These are phyloP conservation scores for Inonotus obliquus DNA, from an alignment of 1,284 basidiomycete genomes.

Conservation along the genomic window DNA sequence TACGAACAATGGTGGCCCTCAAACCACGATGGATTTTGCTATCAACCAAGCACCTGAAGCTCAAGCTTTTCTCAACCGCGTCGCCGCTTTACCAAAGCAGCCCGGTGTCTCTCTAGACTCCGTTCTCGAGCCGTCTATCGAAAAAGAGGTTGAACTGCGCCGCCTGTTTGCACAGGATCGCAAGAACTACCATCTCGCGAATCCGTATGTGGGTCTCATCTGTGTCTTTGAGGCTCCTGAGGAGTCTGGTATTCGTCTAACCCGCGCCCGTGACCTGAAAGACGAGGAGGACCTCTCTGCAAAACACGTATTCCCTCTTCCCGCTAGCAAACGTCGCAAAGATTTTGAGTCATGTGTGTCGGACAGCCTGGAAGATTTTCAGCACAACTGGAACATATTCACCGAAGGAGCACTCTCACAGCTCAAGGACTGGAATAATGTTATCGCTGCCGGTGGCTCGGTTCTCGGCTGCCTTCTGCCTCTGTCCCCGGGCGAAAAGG, in stretches of 20 bases:
- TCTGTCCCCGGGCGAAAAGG: constrained; percentile 40
- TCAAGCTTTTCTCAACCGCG: constrained; percentile 37
- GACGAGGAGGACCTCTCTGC: constrained; percentile 36
- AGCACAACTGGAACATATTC: constrained; percentile 20
- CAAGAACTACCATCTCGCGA: constrained; percentile 35
- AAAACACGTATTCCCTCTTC: constrained; percentile 43
- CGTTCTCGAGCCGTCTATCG: constrained; percentile 45
- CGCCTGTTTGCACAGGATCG: constrained; percentile 51
- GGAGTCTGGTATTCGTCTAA: constrained; percentile 36
- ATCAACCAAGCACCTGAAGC: constrained; percentile 29
- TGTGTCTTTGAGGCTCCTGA: constrained; percentile 47
- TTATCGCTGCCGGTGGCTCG: constrained; percentile 55
- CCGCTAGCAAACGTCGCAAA: constrained; percentile 33
- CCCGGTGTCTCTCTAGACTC: constrained; percentile 36
- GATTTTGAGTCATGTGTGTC: constrained; percentile 30
- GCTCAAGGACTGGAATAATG: constrained; percentile 24
- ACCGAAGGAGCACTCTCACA: constrained; percentile 22
- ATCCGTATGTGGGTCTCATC: constrained; percentile 51
- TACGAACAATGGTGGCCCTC: background rate
- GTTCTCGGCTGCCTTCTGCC: constrained; percentile 52
- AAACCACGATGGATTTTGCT: background rate
- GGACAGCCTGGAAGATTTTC: constrained; percentile 19
- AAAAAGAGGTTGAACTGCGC: constrained; percentile 49
- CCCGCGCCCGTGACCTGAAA: constrained; percentile 37
- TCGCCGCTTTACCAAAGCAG: constrained; percentile 35